These are phyloP conservation scores for Talaromyces thailandensis DNA, from an alignment of 495 filamentous ascomycete species.

Conservation along the genomic window DNA sequence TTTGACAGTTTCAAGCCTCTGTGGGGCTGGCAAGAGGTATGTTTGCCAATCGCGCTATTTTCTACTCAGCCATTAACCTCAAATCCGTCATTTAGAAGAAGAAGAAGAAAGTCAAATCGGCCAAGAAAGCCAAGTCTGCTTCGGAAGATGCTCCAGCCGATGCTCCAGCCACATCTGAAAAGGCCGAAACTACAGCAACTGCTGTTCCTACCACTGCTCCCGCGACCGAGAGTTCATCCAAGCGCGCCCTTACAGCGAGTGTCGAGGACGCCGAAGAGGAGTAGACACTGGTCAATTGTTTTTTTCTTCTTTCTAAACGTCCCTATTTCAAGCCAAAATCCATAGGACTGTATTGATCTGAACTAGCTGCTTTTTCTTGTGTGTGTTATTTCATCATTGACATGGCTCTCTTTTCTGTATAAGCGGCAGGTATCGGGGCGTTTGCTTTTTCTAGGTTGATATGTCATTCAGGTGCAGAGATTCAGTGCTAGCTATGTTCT, in stretches of 20 bases:
- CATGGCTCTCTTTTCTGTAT: background rate
- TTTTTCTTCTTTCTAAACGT: background rate
- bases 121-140: constrained; percentile 29
- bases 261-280: constrained; percentile 16
- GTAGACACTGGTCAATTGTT: background rate
- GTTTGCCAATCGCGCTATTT: constrained; percentile 11
- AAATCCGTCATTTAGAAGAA: constrained; percentile 43
- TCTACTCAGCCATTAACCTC: constrained; percentile 16
- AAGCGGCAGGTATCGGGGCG: background rate
- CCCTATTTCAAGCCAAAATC: background rate
- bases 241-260: constrained; percentile 47
- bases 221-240: constrained; percentile 28
- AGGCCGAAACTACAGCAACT: constrained; percentile 21
- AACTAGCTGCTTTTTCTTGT: background rate
- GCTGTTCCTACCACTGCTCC: constrained; percentile 24
- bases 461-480: background rate
- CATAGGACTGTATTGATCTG: background rate
- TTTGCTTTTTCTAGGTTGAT: background rate
- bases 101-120: constrained; percentile 46
- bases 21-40: constrained; percentile 98
- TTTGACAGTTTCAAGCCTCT: constrained; percentile 94
- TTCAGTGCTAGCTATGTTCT: too few relatives aligned
- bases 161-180: background rate
- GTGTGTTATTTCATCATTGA: background rate
- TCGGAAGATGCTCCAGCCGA: constrained; percentile 6